These are phyloP conservation scores for Serendipita sp. DNA, from an alignment of 768 basidiomycete genomes.

Conservation along the genomic window DNA sequence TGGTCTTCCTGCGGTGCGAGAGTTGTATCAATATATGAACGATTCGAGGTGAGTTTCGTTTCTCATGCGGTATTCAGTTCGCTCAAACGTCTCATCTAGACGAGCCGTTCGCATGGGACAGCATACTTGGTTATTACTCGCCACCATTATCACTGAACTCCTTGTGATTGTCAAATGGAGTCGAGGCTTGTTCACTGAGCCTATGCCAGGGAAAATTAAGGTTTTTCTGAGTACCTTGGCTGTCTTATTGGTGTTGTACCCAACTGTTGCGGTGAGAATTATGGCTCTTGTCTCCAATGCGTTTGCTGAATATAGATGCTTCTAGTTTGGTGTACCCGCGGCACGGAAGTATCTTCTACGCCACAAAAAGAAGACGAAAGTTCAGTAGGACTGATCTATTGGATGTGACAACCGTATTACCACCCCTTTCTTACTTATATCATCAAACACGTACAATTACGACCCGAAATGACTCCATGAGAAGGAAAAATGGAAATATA, in stretches of 20 bases:
- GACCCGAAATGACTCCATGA: too few relatives aligned
- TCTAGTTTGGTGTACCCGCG: too few relatives aligned
- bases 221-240: slow-evolving; percentile 51
- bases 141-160: slow-evolving; percentile 70
- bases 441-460: too few relatives aligned
- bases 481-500: too few relatives aligned
- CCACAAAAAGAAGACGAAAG: too few relatives aligned
- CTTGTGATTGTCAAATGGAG: slow-evolving; percentile 75
- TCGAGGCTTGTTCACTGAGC: slow-evolving; percentile 46
- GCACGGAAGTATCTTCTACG: too few relatives aligned
- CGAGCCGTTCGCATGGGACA: slow-evolving; percentile 79
- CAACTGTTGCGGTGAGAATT: slow-evolving; percentile 40
- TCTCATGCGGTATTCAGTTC: background rate
- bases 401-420: too few relatives aligned
- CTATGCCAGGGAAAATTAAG: slow-evolving; percentile 46
- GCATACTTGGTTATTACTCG: slow-evolving; percentile 73
- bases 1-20: slow-evolving; percentile 72
- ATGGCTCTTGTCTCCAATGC: too few relatives aligned
- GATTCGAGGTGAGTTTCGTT: slow-evolving; percentile 43
- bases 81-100: slow-evolving; percentile 23
- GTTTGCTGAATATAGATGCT: too few relatives aligned
- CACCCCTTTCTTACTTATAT: too few relatives aligned
- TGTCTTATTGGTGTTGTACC: slow-evolving; percentile 50
- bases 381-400: too few relatives aligned
- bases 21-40: slow-evolving; percentile 70